These are phyloP conservation scores for Chenopodium album DNA, from an alignment of 148 eudicot genomes.

Conservation along the genomic window DNA sequence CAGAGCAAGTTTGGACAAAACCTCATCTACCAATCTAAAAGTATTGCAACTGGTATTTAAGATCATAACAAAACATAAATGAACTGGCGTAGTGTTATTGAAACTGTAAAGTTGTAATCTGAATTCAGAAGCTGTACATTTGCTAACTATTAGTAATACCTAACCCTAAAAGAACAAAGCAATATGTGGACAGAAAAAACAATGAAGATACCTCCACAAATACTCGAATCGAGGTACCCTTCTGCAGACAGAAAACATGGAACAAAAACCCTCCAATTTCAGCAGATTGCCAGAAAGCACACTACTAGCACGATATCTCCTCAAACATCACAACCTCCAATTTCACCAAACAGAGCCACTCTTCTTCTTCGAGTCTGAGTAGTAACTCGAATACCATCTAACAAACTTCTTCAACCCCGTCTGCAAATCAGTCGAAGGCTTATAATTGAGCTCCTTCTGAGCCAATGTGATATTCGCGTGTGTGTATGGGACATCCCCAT, in stretches of 20 bases:
- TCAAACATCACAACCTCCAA: background rate
- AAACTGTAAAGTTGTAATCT: slow-evolving; percentile 23
- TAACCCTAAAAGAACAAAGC: slow-evolving; percentile 35
- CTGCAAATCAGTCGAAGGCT: slow-evolving; percentile 60
- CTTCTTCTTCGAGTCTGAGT: slow-evolving; percentile 46
- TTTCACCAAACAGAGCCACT: slow-evolving; percentile 32
- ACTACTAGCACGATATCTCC: background rate
- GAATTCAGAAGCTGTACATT: slow-evolving; percentile 40
- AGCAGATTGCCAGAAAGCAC: slow-evolving; percentile 14
- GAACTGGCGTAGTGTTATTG: slow-evolving; percentile 19
- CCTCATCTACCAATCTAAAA: background rate
- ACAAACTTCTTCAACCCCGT: slow-evolving; percentile 79
- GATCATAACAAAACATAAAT: slow-evolving; percentile 19
- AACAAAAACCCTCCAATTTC: slow-evolving; percentile 1
- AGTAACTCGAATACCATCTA: slow-evolving; percentile 57
- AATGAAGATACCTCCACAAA: slow-evolving; percentile 29
- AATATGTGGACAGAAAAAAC: slow-evolving; percentile 22
- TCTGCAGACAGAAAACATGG: slow-evolving; percentile 19
- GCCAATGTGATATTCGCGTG: slow-evolving; percentile 75
- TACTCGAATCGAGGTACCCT: slow-evolving; percentile 19
- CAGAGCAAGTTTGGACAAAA: background rate
- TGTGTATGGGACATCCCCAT: slow-evolving; percentile 69
- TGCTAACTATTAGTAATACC: slow-evolving; percentile 26
- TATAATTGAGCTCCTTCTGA: slow-evolving; percentile 58
- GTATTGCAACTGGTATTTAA: background rate